Conservation (phyloP, 306 rosid species). For the Prosopis cineraria region DNA sequence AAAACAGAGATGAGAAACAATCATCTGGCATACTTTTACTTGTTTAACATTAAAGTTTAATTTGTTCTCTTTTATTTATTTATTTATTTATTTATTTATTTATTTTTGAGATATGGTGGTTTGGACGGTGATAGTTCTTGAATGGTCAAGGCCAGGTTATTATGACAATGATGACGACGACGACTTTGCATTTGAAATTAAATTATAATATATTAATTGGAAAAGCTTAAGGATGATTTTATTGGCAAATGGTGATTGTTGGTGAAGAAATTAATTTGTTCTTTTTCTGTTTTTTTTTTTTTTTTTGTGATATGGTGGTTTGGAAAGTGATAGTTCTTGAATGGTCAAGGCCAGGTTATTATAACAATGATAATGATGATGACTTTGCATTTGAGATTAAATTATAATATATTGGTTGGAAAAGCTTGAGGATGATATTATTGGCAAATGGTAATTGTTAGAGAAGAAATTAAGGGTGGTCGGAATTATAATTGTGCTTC, state of each 20-base stretch:
- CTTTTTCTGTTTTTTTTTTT: too few species aligned
- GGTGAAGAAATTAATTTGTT: too few species aligned
- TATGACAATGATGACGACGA: neutral
- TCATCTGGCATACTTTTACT: neutral
- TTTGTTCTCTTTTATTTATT: too few species aligned
- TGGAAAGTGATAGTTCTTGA: neutral
- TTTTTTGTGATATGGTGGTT: neutral
- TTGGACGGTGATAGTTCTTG: neutral
- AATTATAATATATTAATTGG: neutral
- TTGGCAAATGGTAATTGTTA: conserved; percentile 25
- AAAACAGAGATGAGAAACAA: neutral
- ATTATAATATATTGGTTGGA: neutral
- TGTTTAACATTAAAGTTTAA: too few species aligned
- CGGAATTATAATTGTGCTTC: neutral
- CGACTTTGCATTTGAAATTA: neutral
- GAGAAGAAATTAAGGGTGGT: neutral
- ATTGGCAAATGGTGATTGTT: conserved; percentile 25
- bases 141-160: neutral
- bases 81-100: too few species aligned
- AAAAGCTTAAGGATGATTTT: neutral
- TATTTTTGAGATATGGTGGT: neutral
- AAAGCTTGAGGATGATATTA: neutral
- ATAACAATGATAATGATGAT: neutral
- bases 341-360: neutral
- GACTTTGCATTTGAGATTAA: neutral